phyloP scores from a whole-genome alignment of 2,329 filamentous ascomycete genomes.

The Fusarium pseudograminearum region DNA sequence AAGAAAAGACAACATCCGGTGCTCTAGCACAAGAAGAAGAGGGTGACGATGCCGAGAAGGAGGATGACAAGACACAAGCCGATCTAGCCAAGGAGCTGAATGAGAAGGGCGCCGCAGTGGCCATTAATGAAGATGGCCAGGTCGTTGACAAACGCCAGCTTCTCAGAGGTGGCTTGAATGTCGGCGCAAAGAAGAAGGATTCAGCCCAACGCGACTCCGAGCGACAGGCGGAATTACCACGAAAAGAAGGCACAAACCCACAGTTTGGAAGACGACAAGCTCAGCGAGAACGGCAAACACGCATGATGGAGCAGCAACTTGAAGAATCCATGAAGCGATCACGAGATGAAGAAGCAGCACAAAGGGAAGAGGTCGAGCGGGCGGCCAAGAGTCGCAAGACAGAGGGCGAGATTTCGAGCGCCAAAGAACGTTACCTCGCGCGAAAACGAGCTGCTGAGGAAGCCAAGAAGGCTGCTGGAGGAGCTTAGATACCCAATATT shows the following conservation, averaged over 20 bases:
- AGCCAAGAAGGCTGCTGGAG: slow-evolving; percentile 58
- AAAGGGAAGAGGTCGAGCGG: slow-evolving; percentile 71
- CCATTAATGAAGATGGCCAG: slow-evolving; percentile 84
- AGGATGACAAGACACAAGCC: slow-evolving; percentile 69
- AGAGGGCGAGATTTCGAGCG: slow-evolving; percentile 78
- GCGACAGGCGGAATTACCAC: slow-evolving; percentile 47
- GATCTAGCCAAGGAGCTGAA: slow-evolving; percentile 77
- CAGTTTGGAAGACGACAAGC: slow-evolving; percentile 69
- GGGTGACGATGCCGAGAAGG: slow-evolving; percentile 63
- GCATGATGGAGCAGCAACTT: slow-evolving; percentile 83
- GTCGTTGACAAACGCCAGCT: slow-evolving; percentile 88
- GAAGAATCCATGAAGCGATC: slow-evolving; percentile 78
- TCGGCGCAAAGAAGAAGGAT: slow-evolving; percentile 72
- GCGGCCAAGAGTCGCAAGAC: slow-evolving; percentile 83
- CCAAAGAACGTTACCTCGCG: slow-evolving; percentile 82
- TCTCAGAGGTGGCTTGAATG: slow-evolving; percentile 79
- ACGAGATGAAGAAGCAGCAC: slow-evolving; percentile 75
- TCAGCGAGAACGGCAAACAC: slow-evolving; percentile 79
- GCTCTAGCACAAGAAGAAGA: slow-evolving; percentile 48
- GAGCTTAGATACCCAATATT: slow-evolving; percentile 49
- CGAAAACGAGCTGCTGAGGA: slow-evolving; percentile 81
- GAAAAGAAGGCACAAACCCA: slow-evolving; percentile 56
- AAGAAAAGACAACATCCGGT: slow-evolving; percentile 62
- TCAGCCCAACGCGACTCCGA: slow-evolving; percentile 44
- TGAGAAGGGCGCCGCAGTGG: slow-evolving; percentile 69